phyloP scores from a whole-genome alignment of 768 basidiomycete species.

The Macrolepiota albuminosa region DNA sequence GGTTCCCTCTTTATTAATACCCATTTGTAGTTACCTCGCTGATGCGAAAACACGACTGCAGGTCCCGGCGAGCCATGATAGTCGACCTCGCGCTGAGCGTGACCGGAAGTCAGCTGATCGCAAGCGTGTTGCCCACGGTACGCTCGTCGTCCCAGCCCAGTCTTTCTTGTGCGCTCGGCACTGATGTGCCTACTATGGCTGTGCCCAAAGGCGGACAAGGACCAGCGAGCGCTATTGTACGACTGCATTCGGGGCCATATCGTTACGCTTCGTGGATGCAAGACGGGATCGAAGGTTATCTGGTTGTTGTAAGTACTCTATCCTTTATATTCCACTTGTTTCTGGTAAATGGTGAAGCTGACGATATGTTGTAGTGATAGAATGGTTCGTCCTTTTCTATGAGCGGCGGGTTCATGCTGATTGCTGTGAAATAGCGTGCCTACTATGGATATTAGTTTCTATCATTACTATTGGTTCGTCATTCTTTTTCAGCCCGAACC shows the following conservation, averaged over 20 bases:
- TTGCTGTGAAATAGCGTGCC: background rate
- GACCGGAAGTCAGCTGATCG: slow-evolving; percentile 83
- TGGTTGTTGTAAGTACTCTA: slow-evolving; percentile 65
- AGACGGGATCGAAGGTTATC: slow-evolving; percentile 91
- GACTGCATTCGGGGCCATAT: slow-evolving; percentile 87
- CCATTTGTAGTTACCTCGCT: background rate
- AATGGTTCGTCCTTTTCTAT: background rate
- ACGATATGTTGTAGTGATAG: background rate
- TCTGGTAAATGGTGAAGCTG: background rate
- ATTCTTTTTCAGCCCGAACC: background rate
- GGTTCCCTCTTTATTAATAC: slow-evolving; percentile 3
- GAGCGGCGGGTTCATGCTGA: background rate
- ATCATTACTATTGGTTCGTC: background rate
- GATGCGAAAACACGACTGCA: slow-evolving; percentile 7
- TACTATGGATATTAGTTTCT: background rate
- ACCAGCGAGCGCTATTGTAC: slow-evolving; percentile 76
- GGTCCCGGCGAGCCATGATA: slow-evolving; percentile 73
- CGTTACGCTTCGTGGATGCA: slow-evolving; percentile 85
- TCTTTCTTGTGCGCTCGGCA: background rate
- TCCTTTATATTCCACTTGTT: background rate
- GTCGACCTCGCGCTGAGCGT: slow-evolving; percentile 82
- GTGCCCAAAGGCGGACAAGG: slow-evolving; percentile 67
- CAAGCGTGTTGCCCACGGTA: slow-evolving; percentile 59
- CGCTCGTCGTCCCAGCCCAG: slow-evolving; percentile 16
- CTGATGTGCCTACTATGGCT: slow-evolving; percentile 1